Percentiles rank a stretch among this genome's conserved stretches.
Conservation (phyloP, 2,329 filamentous ascomycete species). For the Penicillium sumatraense region DNA sequence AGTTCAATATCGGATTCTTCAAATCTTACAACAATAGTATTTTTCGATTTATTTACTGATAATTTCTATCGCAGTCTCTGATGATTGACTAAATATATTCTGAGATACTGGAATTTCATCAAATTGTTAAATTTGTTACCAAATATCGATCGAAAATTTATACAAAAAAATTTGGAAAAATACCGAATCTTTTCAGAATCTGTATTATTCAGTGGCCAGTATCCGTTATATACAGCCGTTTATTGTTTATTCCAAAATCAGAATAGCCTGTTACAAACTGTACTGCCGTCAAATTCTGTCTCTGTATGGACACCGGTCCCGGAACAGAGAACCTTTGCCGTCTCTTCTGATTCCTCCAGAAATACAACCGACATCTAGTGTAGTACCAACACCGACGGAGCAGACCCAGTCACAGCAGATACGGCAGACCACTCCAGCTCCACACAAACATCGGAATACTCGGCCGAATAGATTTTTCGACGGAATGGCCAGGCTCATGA, state of each 20-base stretch:
- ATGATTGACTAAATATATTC: neutral
- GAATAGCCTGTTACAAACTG: neutral
- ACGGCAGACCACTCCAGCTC: neutral
- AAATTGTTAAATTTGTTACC: neutral
- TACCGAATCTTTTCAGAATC: neutral
- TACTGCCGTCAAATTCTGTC: neutral
- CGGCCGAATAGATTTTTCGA: neutral
- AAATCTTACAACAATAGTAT: too few relatives aligned
- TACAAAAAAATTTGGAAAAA: neutral
- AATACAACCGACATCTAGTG: neutral
- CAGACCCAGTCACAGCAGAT: neutral
- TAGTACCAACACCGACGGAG: neutral
- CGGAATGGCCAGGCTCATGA: neutral
- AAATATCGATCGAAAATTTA: neutral
- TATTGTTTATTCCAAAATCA: neutral
- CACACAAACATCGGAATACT: neutral
- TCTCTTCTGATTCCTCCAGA: neutral
- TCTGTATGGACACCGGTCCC: neutral
- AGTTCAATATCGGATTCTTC: too few relatives aligned
- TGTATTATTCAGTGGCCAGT: neutral
- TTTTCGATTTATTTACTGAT: neutral
- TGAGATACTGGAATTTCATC: neutral
- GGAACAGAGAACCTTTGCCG: neutral
- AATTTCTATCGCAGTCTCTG: neutral
- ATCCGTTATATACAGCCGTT: neutral